phyloP scores from a whole-genome alignment of 305 asterid species.

The Vinca major region DNA sequence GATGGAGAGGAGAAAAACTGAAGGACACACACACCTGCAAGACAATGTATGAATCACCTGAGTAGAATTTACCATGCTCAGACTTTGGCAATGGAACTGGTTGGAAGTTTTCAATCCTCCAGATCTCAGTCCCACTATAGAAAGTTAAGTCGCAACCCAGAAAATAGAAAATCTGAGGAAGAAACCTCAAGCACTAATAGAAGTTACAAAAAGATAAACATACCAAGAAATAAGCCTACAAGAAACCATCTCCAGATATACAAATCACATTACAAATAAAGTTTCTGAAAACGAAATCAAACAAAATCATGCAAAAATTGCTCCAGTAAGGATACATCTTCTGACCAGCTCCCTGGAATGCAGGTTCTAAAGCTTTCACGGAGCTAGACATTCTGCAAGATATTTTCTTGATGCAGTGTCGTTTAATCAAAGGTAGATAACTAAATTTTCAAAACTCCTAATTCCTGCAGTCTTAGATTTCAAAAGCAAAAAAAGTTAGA shows the following conservation, averaged over 20 bases:
- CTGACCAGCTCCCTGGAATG: slow-evolving; percentile 40
- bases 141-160: slow-evolving; percentile 37
- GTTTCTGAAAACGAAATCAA: background rate
- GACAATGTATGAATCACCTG: slow-evolving; percentile 78
- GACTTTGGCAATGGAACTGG: slow-evolving; percentile 84
- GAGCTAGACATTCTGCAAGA: slow-evolving; percentile 27
- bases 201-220: slow-evolving; percentile 2
- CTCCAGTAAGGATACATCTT: slow-evolving; percentile 31
- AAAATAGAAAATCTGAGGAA: slow-evolving; percentile 4
- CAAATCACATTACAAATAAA: background rate
- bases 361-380: slow-evolving; percentile 38
- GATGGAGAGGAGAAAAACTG: background rate
- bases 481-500: slow-evolving; percentile 12
- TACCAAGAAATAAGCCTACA: background rate
- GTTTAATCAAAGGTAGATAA: slow-evolving; percentile 13
- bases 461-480: slow-evolving; percentile 13
- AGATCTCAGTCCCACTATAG: slow-evolving; percentile 68
- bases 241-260: background rate
- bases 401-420: slow-evolving; percentile 9
- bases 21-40: slow-evolving; percentile 45
- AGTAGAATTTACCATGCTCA: slow-evolving; percentile 73
- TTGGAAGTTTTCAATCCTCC: slow-evolving; percentile 87
- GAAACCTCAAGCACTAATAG: slow-evolving; percentile 4
- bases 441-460: slow-evolving; percentile 13
- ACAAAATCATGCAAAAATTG: background rate